Base-by-base conservation (phyloP, 805 yeast genomes). In the Yarrowia yakushimensis region DNA sequence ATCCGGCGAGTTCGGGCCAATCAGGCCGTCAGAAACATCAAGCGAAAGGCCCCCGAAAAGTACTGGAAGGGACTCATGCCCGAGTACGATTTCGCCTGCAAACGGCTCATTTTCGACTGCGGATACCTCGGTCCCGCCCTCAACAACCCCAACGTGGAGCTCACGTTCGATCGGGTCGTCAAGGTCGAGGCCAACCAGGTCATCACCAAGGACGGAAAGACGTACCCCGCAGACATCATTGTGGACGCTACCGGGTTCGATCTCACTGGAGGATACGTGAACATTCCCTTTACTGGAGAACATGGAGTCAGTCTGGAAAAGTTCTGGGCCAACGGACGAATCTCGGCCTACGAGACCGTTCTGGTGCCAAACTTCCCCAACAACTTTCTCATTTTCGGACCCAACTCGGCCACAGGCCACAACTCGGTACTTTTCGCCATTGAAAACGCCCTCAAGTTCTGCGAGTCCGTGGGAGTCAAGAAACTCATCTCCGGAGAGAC, bases 331-430 rank as follows among this genome's bases (percentile, higher is more conserved):
- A 27, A 50, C 18, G 65, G 63, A 12, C 64, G 67, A 12, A 45
- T 48, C 10, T 52, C 67, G 2, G 67, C 67, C 4, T 66, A 66
- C 42, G 65, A 66, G 12, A 64, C 66, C 13, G 54, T 60, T 4
- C 61, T 65, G n/a, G 65, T 66, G 5, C 39, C 64, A 25, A 65
- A 63, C 34, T 65, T 61, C 42, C 67, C 67, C 17, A 66, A 66
- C 46, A 23, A 55, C 13, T 66, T 66, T 23, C 23, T 65, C 30
- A 18, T 65, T n/a, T 45, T 55, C 18, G 67, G 67, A 2, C 67
- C 67, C 28, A 66, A 66, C 37, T 41, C 62, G 17, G 66, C 66
- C n/a, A 65, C 67, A 1, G 67, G 67, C 4, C 67, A 66, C 28
- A 63, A 65, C 46, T 55, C 64, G 20, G 64, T 65, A 18, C 28